Evolutionary conservation across 257 asterid species (phyloP), one percentile per base, ranked within the genome.

Genomic region (Solanum sitiens): DNA sequence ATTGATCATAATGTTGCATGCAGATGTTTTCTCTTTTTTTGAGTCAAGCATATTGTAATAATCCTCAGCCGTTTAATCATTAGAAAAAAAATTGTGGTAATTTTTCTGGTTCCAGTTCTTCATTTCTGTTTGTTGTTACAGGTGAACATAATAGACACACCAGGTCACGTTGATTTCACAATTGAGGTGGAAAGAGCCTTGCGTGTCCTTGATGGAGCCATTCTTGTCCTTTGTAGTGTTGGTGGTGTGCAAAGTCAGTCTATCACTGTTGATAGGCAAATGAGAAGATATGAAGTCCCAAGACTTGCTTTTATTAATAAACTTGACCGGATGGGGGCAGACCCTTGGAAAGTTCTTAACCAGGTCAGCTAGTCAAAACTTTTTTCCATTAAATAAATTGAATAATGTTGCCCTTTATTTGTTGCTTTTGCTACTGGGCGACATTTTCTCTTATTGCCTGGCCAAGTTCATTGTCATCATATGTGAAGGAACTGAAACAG

Each of bases 201-300:
- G 87, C 98, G 98, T 88, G 99, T 97, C 27, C 98, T 97, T 87
- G 99, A 97, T 92, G 99, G 99, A 39, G 99, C 99, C 74, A 88
- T 97, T 91, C 98, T 97, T 79, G 99, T 97, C 72, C 93, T 97
- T 77, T 97, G 99, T 92, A 93, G 98, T 87, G 99, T 97, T 90
- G 99, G 99, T 87, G 99, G 99, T 86, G 99, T 97, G 44, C 99
- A 97, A 92, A 97, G 99, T 93, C 99, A 97, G 90, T 97, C 99
- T 47, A 97, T 97, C 70, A 97, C 99, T 5, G 99, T 97, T 87
- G 99, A 97, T 89, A 92, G 99, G 93, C 99, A 97, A 91, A 97
- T 97, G 99, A 93, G 98, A 92, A 94, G 99, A 95, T 97, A 97
- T 73, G 99, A 95, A 89, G 99, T 97, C 83, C 99, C 99, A 13